These are phyloP conservation scores for Melocanna baccifera DNA, from an alignment of 176 grass and related monocot genomes.

Conservation along the genomic window DNA sequence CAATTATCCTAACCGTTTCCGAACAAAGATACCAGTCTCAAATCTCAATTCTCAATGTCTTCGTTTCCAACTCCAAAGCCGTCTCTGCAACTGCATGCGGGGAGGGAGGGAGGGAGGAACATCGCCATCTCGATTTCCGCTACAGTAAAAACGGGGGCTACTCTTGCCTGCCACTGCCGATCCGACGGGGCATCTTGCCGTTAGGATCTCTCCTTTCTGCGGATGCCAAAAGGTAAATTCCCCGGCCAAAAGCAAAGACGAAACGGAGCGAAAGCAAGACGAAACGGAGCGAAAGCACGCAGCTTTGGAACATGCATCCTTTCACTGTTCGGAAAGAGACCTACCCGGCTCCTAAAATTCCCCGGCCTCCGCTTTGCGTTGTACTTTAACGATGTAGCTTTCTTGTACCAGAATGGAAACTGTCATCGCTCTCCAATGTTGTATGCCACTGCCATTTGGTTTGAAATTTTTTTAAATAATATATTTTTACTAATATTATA, in stretches of 20 bases:
- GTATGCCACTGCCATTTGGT: not conserved
- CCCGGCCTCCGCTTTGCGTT: not conserved
- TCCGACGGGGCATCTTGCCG: slow-evolving; percentile 16
- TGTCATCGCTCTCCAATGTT: not conserved
- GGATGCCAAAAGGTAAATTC: too few relatives aligned
- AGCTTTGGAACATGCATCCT: slow-evolving; percentile 44
- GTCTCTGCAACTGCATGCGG: not conserved
- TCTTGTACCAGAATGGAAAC: not conserved
- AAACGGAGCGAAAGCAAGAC: not conserved
- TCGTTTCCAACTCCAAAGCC: not conserved
- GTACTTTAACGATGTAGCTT: not conserved
- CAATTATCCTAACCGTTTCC: slow-evolving; percentile 63
- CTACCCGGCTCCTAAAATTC: slow-evolving; percentile 7
- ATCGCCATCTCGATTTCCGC: not conserved
- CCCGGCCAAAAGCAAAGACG: not conserved
- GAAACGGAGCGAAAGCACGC: slow-evolving; percentile 17
- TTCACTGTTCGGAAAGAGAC: slow-evolving; percentile 44
- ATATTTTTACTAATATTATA: too few relatives aligned
- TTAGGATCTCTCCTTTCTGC: slow-evolving; percentile 6
- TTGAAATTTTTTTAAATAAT: too few relatives aligned
- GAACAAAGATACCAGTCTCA: not conserved
- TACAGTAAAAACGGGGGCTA: not conserved
- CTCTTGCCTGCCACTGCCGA: slow-evolving; percentile 26
- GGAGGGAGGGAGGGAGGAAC: not conserved
- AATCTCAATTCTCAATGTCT: too few relatives aligned